A percentile compares a stretch with the other conserved stretches of the same genome.
phyloP scores from a whole-genome alignment of 2,329 filamentous ascomycete genomes.

The Rhynchosporium secalis region DNA sequence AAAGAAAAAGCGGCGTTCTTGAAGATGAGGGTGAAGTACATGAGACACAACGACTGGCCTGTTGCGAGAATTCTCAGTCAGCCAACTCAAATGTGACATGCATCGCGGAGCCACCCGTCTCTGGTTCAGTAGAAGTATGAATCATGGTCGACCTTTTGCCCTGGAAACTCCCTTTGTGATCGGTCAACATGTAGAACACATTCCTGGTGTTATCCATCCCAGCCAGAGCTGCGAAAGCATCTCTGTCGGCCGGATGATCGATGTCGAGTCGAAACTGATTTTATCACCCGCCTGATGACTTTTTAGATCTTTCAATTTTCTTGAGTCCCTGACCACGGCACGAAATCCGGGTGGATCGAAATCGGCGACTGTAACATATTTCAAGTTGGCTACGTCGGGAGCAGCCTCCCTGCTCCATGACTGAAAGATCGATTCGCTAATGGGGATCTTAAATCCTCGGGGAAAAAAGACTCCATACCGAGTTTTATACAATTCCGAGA shows the following conservation, averaged over 20 bases:
- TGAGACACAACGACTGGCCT: not conserved
- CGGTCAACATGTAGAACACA: not conserved
- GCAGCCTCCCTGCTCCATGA: not conserved
- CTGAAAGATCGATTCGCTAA: not conserved
- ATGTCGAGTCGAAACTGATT: not conserved
- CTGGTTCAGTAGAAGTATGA: not conserved
- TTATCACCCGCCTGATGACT: not conserved
- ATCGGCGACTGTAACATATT: not conserved
- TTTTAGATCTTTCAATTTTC: not conserved
- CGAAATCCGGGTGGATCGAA: not conserved
- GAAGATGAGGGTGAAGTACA: no score
- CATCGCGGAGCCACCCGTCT: not conserved
- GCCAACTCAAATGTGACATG: conserved; percentile 1
- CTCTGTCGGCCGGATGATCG: not conserved
- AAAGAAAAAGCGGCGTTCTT: no score
- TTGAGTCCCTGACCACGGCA: not conserved
- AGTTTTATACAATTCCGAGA: not conserved
- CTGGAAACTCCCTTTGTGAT: not conserved
- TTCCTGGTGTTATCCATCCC: conserved; percentile 6
- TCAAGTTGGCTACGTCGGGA: not conserved
- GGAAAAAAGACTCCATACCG: not conserved
- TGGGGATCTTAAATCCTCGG: not conserved
- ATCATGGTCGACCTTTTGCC: not conserved
- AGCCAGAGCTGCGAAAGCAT: not conserved
- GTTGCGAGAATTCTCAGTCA: not conserved